Conservation (phyloP, 2,329 filamentous ascomycete species). For the Trichophyton equinum region DNA sequence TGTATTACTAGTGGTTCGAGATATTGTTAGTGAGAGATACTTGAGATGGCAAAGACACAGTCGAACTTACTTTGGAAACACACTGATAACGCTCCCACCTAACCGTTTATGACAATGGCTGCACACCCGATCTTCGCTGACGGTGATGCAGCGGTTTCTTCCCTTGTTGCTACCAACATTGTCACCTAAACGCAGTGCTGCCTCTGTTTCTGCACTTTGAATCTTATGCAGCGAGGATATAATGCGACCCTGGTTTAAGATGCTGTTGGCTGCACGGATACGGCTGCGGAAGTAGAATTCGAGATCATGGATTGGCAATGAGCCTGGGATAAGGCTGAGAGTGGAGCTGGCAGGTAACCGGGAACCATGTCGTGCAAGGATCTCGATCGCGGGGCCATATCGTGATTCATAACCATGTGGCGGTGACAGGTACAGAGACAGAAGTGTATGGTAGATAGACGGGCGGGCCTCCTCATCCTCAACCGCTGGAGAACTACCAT, state of each 20-base stretch:
- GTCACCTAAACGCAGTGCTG: constrained; percentile 62
- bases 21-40: constrained; percentile 5
- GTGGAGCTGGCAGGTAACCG: constrained; percentile 80
- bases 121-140: constrained; percentile 80
- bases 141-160: constrained; percentile 57
- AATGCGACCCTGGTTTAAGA: constrained; percentile 68
- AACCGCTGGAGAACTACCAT: constrained; percentile 24
- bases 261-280: constrained; percentile 72
- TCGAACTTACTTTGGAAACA: constrained; percentile 62
- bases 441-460: constrained; percentile 83
- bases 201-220: constrained; percentile 65
- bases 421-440: constrained; percentile 79
- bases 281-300: constrained; percentile 85
- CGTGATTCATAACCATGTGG: constrained; percentile 58
- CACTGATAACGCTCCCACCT: constrained; percentile 79
- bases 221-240: constrained; percentile 64
- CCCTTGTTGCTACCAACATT: constrained; percentile 42
- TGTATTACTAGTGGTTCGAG: constrained; percentile 28
- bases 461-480: constrained; percentile 43
- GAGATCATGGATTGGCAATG: constrained; percentile 64
- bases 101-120: constrained; percentile 87
- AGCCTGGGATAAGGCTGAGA: constrained; percentile 69
- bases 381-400: constrained; percentile 65
- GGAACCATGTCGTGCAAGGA: constrained; percentile 86
- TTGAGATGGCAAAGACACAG: background rate